Conservation (phyloP, 345 rosid genomes). For the Lenwebbia sp. region DNA sequence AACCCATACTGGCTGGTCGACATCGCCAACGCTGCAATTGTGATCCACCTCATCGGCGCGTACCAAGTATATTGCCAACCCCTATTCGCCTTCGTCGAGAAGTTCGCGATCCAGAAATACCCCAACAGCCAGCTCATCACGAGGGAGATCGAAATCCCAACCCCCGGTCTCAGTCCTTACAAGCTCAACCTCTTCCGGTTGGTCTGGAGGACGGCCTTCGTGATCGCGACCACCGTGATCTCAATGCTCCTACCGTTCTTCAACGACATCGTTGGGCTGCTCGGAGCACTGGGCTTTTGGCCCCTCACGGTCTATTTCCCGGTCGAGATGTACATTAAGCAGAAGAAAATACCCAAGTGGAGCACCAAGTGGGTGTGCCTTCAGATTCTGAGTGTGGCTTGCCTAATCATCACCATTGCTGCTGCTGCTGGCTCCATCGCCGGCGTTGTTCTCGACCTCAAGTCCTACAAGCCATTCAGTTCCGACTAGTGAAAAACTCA, state of each 20-base stretch:
- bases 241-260: slow-evolving; percentile 76
- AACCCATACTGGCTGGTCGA: slow-evolving; percentile 72
- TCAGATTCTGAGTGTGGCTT: slow-evolving; percentile 37
- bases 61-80: slow-evolving; percentile 77
- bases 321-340: slow-evolving; percentile 65
- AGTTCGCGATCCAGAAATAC: slow-evolving; percentile 13
- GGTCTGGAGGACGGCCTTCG: slow-evolving; percentile 47
- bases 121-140: slow-evolving; percentile 33
- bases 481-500: neutral
- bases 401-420: slow-evolving; percentile 47
- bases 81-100: slow-evolving; percentile 59
- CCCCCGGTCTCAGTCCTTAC: slow-evolving; percentile 24
- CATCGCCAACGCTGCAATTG: slow-evolving; percentile 57
- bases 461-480: slow-evolving; percentile 17
- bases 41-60: slow-evolving; percentile 62
- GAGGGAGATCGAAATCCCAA: slow-evolving; percentile 32
- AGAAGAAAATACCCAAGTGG: slow-evolving; percentile 50
- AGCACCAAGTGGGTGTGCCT: slow-evolving; percentile 55
- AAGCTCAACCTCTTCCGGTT: slow-evolving; percentile 47
- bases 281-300: slow-evolving; percentile 77
- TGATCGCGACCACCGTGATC: slow-evolving; percentile 42
- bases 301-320: slow-evolving; percentile 71
- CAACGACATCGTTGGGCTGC: slow-evolving; percentile 57
- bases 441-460: slow-evolving; percentile 30
- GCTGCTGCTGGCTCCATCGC: slow-evolving; percentile 61